These are phyloP conservation scores for Gracilaria caudata DNA, from an alignment of 23 red algal genomes.

Conservation along the genomic window DNA sequence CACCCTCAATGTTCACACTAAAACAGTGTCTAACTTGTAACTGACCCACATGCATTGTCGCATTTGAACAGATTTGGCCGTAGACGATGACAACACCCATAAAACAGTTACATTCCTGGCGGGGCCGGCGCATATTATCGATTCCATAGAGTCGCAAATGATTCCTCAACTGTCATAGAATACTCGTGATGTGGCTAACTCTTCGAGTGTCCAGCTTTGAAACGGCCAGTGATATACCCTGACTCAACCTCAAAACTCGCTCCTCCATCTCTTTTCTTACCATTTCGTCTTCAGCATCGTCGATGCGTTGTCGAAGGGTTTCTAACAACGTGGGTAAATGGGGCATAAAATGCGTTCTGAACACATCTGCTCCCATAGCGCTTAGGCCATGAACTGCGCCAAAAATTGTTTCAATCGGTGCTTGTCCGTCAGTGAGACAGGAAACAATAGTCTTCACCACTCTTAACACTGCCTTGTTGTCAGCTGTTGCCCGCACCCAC, in stretches of 20 bases:
- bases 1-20: no score
- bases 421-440: constrained; percentile 16
- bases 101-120: constrained; percentile 55
- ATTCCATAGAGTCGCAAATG: constrained; percentile 45
- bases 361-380: constrained; percentile 28
- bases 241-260: constrained; percentile 12
- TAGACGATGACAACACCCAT: constrained; percentile 41
- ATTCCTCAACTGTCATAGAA: constrained; percentile 11
- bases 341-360: constrained; percentile 27
- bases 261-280: constrained; percentile 29
- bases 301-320: constrained; percentile 7
- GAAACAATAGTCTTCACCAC: constrained; percentile 53
- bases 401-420: constrained; percentile 32
- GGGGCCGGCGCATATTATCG: constrained; percentile 47
- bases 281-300: not conserved
- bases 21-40: not conserved
- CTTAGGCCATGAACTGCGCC: constrained; percentile 38
- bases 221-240: constrained; percentile 11
- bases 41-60: not conserved
- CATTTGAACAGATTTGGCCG: constrained; percentile 40
- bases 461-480: not conserved
- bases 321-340: constrained; percentile 46
- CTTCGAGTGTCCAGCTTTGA: not conserved
- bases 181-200: not conserved
- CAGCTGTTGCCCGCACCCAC: not conserved